Base-by-base conservation (phyloP, 139 green algal species). In the Tetraselmis striata region DNA sequence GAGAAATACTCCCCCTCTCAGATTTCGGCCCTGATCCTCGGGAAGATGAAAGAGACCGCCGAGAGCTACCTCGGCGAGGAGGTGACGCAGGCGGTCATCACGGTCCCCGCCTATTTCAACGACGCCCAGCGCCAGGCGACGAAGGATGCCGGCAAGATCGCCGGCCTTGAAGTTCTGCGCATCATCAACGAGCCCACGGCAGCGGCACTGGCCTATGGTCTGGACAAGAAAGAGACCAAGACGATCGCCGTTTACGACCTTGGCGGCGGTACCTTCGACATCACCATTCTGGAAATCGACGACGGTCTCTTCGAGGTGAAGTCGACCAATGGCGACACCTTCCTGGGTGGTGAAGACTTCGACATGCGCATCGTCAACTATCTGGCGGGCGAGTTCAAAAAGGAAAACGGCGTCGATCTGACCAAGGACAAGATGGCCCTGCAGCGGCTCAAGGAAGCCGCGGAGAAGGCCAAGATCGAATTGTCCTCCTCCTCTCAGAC, bases 141-240 rank as follows among this genome's bases (percentile, higher is more conserved):
- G 45, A 86, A 84, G 32, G 85, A 86, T 74, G 85, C 83, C 27
- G 83, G 83, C 23, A 30, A 76, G 59, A 89, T 89, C 75, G 83
- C 85, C 18, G 85, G 83, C 31, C 67, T 86, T 28, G 82, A 89
- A 28, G 85, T 85, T 27, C 74, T 85, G 59, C 28, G 81, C n/a
- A n/a, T n/a, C n/a, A n/a, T n/a, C n/a, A n/a, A n/a, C n/a, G n/a
- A n/a, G n/a, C n/a, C n/a, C n/a, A 82, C 74, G 2, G 81, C 81
- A 18, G 81, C 81, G 2, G 81, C 81, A 24, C 74, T 85, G 28
- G 32, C 59, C 24, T 85, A 85, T 74, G 81, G 81, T 1, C 28
- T 85, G 81, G 74, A 85, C 74, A 83, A 83, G 77, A 31, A 30
- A 1, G 31, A 1, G 24, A 28, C 78, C n/a, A 31, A 85, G 75